A percentile compares a stretch with the other conserved stretches of the same genome.
Conservation (phyloP, 495 filamentous ascomycete species). For the Neurospora sp. region DNA sequence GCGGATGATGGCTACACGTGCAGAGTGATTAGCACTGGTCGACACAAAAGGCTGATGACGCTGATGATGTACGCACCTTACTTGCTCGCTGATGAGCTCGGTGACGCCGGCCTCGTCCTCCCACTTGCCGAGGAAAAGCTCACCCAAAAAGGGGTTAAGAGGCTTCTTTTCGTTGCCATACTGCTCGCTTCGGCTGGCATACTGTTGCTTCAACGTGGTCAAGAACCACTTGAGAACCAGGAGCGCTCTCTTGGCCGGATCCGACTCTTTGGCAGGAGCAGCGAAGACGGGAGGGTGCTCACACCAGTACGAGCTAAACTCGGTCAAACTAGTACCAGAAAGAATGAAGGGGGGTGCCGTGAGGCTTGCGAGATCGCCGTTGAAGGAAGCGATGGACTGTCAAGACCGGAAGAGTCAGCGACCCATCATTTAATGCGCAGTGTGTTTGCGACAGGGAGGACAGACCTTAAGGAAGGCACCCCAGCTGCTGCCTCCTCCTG, state of each 20-base stretch:
- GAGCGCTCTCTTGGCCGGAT: constrained; percentile 75
- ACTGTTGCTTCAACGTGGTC: constrained; percentile 89
- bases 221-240: constrained; percentile 96
- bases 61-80: constrained; percentile 34
- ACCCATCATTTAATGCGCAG: not conserved
- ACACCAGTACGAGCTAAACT: constrained; percentile 95
- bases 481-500: constrained; percentile 34
- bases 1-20: constrained; percentile 75
- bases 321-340: constrained; percentile 78
- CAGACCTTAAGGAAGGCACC: constrained; percentile 43
- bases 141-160: constrained; percentile 83
- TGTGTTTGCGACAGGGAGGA: not conserved
- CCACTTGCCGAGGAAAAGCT: constrained; percentile 87
- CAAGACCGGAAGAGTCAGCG: not conserved
- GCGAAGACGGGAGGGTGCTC: constrained; percentile 85
- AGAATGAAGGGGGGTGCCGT: constrained; percentile 96
- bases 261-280: constrained; percentile 70
- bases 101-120: constrained; percentile 64
- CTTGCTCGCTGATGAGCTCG: constrained; percentile 54
- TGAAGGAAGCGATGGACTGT: constrained; percentile 91
- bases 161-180: constrained; percentile 95
- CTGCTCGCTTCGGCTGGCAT: constrained; percentile 83
- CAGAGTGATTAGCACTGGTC: not conserved
- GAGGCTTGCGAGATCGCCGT: constrained; percentile 86
- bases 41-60: not conserved